Conservation (phyloP, 768 basidiomycete species). For the Mycena pura region DNA sequence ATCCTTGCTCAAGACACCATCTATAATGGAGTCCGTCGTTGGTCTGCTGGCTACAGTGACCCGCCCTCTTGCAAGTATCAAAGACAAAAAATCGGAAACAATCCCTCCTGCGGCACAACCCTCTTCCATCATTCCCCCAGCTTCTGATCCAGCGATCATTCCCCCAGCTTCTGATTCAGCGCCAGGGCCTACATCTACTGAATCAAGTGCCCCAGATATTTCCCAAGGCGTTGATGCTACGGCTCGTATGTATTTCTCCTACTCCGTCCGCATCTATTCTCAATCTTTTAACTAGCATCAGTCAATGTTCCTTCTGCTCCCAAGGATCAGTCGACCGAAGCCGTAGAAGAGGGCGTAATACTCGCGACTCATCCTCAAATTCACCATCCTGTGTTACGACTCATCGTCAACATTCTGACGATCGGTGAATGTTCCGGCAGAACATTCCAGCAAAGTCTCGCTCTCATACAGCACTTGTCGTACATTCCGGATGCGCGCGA, state of each 20-base stretch:
- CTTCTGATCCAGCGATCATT: slow-evolving; percentile 12
- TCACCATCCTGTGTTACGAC: slow-evolving; percentile 81
- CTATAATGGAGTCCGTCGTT: slow-evolving; percentile 94
- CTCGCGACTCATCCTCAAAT: slow-evolving; percentile 83
- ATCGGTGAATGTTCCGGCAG: slow-evolving; percentile 94
- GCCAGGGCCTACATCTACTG: neutral
- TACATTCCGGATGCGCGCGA: slow-evolving; percentile 88
- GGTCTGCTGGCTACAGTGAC: slow-evolving; percentile 88
- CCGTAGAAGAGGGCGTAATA: slow-evolving; percentile 55
- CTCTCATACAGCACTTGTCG: slow-evolving; percentile 92
- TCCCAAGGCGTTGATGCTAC: neutral
- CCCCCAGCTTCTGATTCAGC: neutral
- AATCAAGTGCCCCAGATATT: neutral
- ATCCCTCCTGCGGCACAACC: slow-evolving; percentile 13
- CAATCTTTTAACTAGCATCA: slow-evolving; percentile 2
- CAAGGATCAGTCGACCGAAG: slow-evolving; percentile 39
- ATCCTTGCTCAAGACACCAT: slow-evolving; percentile 82
- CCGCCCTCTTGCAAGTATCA: slow-evolving; percentile 75
- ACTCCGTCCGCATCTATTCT: neutral
- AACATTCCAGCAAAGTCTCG: slow-evolving; percentile 94
- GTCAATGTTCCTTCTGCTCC: slow-evolving; percentile 15
- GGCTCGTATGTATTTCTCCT: neutral
- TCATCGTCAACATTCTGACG: slow-evolving; percentile 97
- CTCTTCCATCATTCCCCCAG: slow-evolving; percentile 29
- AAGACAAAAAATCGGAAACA: slow-evolving; percentile 49